Conservation (phyloP, 2,329 filamentous ascomycete species). For the Colletotrichum spinosum region DNA sequence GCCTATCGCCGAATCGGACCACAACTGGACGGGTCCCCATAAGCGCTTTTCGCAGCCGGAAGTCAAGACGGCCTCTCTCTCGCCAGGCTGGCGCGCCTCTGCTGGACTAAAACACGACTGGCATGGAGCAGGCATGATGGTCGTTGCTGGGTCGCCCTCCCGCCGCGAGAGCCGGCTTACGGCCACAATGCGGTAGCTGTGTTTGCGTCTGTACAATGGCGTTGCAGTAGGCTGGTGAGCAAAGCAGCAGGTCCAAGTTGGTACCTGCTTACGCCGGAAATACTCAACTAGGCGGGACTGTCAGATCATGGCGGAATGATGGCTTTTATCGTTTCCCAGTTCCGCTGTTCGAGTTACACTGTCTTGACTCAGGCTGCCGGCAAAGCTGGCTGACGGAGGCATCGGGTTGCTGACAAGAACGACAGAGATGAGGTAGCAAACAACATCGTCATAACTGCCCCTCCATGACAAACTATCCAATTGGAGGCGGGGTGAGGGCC, state of each 20-base stretch:
- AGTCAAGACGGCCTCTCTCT: conserved; percentile 23
- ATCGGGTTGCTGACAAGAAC: conserved; percentile 14
- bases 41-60: conserved; percentile 32
- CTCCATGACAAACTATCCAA: conserved; percentile 30
- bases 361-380: neutral
- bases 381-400: neutral
- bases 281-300: neutral
- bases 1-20: conserved; percentile 39
- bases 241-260: conserved; percentile 14
- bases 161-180: conserved; percentile 33
- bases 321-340: no score
- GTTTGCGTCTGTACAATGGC: conserved; percentile 5
- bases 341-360: no score
- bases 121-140: conserved; percentile 35
- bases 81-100: conserved; percentile 35
- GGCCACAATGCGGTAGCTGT: conserved; percentile 32
- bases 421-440: conserved; percentile 30
- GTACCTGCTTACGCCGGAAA: conserved; percentile 13
- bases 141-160: conserved; percentile 35
- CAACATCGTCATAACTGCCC: conserved; percentile 36
- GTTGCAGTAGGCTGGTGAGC: conserved; percentile 14
- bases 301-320: conserved; percentile 1
- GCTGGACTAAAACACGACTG: conserved; percentile 35
- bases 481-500: conserved; percentile 16
- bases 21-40: conserved; percentile 35